phyloP scores from a whole-genome alignment of 768 basidiomycete species.

The Lentinula detonsa region DNA sequence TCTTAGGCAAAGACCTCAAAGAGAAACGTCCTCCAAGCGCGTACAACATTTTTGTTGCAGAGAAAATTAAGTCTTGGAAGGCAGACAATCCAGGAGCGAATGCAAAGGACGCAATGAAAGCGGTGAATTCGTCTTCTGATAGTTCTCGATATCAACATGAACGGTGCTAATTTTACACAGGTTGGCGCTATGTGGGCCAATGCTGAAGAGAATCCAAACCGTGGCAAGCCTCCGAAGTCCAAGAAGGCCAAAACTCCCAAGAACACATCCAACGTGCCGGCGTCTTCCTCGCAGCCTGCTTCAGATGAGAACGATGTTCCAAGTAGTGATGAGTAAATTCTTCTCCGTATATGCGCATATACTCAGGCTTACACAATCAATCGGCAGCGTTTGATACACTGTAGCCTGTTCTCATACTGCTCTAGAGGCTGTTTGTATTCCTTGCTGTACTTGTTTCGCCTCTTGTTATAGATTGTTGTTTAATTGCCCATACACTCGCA shows the following conservation, averaged over 20 bases:
- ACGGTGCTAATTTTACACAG: not conserved
- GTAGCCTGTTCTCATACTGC: too few relatives aligned
- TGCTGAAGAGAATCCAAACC: constrained; percentile 1
- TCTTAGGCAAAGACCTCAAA: not conserved
- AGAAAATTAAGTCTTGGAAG: not conserved
- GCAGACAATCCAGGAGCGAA: not conserved
- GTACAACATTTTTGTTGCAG: not conserved
- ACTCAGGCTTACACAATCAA: not conserved
- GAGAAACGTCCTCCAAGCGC: not conserved
- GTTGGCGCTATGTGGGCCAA: not conserved
- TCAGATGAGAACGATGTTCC: not conserved
- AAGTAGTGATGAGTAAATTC: not conserved
- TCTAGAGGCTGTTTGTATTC: not conserved
- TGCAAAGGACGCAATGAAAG: constrained; percentile 1
- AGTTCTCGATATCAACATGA: too few relatives aligned
- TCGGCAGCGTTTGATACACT: not conserved
- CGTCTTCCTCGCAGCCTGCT: not conserved
- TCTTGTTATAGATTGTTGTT: too few relatives aligned
- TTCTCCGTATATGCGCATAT: not conserved
- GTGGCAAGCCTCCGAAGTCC: not conserved
- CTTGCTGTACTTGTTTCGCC: too few relatives aligned
- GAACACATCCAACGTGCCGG: not conserved
- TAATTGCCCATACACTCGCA: too few relatives aligned
- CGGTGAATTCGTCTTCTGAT: not conserved
- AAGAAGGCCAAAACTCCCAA: not conserved